Evolutionary conservation across 768 basidiomycete species (phyloP), one percentile per base, ranked within the genome.

Genomic region (Dendrothele bispora): DNA sequence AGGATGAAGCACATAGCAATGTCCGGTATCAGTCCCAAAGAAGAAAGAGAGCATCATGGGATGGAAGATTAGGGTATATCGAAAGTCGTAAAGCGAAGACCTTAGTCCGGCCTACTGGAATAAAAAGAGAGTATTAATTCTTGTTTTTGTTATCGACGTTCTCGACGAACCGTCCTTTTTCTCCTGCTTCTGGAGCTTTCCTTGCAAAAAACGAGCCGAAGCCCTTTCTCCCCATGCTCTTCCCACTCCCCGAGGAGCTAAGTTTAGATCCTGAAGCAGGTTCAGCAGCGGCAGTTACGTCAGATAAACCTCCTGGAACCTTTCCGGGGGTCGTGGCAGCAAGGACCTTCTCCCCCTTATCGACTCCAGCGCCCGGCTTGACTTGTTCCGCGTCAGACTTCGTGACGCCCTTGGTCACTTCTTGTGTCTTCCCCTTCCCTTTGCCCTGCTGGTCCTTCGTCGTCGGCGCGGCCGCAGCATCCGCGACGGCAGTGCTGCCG

Each of bases 341-440:
- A n/a, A n/a, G n/a, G n/a, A 66, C 56, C n/a, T 52, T 50, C 43
- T 61, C 68, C 10, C 59, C 64, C 2, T 46, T 41, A 43, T 60
- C 59, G 37, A 51, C 60, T 4, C 74, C 76, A 0, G 72, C 67
- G 5, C 76, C 77, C 2, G 76, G 73, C 50, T 69, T 68, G 21
- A 75, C 57, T 37, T 64, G 65, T 7, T 59, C 58, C 26, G 50
- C 53, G 27, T 56, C 67, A 43, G 47, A 63, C 52, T 60, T 64
- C 35, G 66, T 64, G 27, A 63, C 60, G 39, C 56, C 51, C 25
- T 39, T 60, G 6, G 24, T 58, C 25, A 46, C 45, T 49, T 34
- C 48, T 34, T 24, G 50, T 17, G 41, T 55, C 24, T 47, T 62
- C 39, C 60, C 66, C 32, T 55, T 57, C 43, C 58, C 61, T 29